A percentile compares a stretch with the other conserved stretches of the same genome.
Evolutionary conservation across 108 stramenopile species (phyloP).

Genomic region (Pseudonitzschia multistriata): DNA sequence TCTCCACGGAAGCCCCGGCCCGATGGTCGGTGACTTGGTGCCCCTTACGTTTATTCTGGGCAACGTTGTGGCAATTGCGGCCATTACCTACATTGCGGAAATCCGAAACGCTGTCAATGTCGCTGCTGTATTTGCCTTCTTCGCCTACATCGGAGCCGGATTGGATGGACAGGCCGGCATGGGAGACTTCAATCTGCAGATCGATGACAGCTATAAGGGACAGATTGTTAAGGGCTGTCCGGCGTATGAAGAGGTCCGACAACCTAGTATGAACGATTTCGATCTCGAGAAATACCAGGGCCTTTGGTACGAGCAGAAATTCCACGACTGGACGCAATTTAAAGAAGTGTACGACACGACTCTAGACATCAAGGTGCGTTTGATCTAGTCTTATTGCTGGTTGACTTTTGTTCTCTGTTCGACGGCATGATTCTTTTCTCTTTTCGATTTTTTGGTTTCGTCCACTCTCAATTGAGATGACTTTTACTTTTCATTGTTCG

Average conservation of each 20-base stretch:
- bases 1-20: conserved; percentile 84
- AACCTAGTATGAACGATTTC: conserved; percentile 85
- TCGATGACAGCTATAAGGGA: conserved; percentile 85
- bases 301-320: conserved; percentile 89
- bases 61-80: conserved; percentile 68
- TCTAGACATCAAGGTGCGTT: conserved; percentile 77
- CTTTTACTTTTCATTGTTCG: conserved; percentile 4
- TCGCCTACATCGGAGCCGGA: conserved; percentile 80
- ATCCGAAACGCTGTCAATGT: conserved; percentile 76
- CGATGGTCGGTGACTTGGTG: conserved; percentile 65
- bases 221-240: conserved; percentile 87
- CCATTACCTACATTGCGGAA: conserved; percentile 64
- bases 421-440: not conserved
- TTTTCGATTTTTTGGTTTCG: not conserved
- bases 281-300: conserved; percentile 88
- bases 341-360: conserved; percentile 93
- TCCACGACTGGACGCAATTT: conserved; percentile 94
- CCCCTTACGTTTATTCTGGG: conserved; percentile 67
- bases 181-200: conserved; percentile 81
- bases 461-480: not conserved
- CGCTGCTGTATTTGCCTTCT: conserved; percentile 67
- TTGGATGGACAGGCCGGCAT: conserved; percentile 80
- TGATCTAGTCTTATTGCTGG: not conserved
- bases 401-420: not conserved
- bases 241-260: conserved; percentile 81